These are phyloP conservation scores for Candolleomyces eurysporus DNA, from an alignment of 768 basidiomycete species.

Conservation along the genomic window DNA sequence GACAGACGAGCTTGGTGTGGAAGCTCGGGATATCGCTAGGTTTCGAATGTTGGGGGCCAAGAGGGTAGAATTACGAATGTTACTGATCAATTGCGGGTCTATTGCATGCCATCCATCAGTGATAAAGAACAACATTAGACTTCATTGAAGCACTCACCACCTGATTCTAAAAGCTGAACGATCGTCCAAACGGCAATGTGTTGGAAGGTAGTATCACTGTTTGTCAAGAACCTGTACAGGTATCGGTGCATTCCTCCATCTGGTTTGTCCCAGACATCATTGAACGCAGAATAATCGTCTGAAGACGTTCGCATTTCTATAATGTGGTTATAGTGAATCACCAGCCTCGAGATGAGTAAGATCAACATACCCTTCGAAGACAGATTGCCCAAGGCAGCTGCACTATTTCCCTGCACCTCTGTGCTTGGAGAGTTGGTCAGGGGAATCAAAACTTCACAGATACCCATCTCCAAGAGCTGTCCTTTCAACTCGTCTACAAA, in stretches of 20 bases:
- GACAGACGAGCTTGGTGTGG: constrained; percentile 69
- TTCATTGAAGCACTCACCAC: constrained; percentile 46
- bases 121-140: neutral
- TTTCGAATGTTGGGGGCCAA: constrained; percentile 85
- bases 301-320: constrained; percentile 70
- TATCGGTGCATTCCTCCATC: constrained; percentile 97
- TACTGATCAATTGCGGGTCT: constrained; percentile 89
- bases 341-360: too few relatives aligned
- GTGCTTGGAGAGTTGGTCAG: constrained; percentile 94
- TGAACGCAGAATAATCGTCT: constrained; percentile 96
- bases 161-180: constrained; percentile 95
- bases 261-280: constrained; percentile 96
- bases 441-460: constrained; percentile 96
- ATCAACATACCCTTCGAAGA: constrained; percentile 82
- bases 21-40: constrained; percentile 70
- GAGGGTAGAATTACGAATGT: constrained; percentile 80
- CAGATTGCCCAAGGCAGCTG: constrained; percentile 94
- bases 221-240: constrained; percentile 89
- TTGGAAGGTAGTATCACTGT: constrained; percentile 95
- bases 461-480: constrained; percentile 95
- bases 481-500: constrained; percentile 90
- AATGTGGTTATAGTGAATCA: neutral
- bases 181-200: constrained; percentile 99
- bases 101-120: constrained; percentile 3
- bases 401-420: constrained; percentile 98